Evolutionary conservation across 352 stramenopile species (phyloP).

Genomic region (Globisporangium uncinulatum): DNA sequence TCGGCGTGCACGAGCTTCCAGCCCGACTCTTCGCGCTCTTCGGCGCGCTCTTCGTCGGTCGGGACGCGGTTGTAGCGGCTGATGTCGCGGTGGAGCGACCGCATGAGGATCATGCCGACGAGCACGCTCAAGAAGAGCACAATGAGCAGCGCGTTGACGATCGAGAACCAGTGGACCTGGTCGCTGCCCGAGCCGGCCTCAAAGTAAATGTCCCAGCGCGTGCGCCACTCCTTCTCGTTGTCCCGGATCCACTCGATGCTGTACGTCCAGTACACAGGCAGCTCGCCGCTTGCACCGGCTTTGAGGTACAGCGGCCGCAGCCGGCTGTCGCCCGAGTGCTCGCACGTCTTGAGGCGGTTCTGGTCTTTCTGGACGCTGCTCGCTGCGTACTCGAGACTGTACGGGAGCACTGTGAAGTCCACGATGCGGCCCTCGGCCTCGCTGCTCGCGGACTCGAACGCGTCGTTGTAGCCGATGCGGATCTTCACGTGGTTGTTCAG

Average conservation of each 20-base stretch:
- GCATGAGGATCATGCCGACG: conserved; percentile 99
- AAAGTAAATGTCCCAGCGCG: conserved; percentile 99
- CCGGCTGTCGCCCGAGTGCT: conserved; percentile 59
- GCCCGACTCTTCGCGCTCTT: conserved; percentile 97
- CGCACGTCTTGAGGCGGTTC: conserved; percentile 74
- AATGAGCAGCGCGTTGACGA: conserved; percentile 99
- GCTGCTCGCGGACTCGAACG: conserved; percentile 49
- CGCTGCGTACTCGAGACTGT: conserved; percentile 94
- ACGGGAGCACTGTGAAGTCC: conserved; percentile 97
- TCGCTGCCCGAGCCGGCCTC: conserved; percentile 84
- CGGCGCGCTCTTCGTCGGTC: conserved; percentile 95
- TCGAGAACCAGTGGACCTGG: conserved; percentile 99
- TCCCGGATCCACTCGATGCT: conserved; percentile 96
- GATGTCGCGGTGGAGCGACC: conserved; percentile 98
- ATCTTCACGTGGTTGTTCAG: conserved; percentile 99
- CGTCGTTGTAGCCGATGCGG: conserved; percentile 96
- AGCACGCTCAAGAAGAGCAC: conserved; percentile 98
- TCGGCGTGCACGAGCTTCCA: conserved; percentile 99
- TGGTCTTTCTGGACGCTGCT: conserved; percentile 51
- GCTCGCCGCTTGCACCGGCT: conserved; percentile 74
- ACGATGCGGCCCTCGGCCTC: conserved; percentile 94
- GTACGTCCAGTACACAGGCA: conserved; percentile 95
- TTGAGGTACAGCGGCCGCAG: conserved; percentile 74
- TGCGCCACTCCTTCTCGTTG: conserved; percentile 96
- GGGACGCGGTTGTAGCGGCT: conserved; percentile 96